Conservation (phyloP, 179 eudicot species). For the Silene coronaria region DNA sequence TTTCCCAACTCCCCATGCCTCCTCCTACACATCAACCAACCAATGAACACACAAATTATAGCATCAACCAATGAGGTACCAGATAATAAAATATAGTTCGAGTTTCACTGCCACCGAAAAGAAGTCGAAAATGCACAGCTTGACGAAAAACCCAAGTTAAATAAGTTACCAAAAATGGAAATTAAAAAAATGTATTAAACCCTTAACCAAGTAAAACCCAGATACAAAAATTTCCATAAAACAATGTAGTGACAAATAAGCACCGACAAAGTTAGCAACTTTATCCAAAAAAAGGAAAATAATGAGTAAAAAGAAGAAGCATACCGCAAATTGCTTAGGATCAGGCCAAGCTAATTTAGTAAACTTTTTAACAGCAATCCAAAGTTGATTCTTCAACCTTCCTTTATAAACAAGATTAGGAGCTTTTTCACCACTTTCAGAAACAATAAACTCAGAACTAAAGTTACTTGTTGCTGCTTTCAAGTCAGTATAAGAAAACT, state of each 20-base stretch:
- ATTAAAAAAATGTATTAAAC: neutral
- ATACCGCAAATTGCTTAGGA: conserved; percentile 73
- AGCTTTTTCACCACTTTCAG: conserved; percentile 87
- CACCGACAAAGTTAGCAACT: conserved; percentile 18
- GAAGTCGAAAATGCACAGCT: neutral
- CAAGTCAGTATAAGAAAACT: conserved; percentile 63
- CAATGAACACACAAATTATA: conserved; percentile 15
- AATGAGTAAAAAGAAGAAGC: neutral
- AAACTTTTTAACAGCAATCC: conserved; percentile 87
- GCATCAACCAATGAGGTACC: neutral
- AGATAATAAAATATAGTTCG: neutral
- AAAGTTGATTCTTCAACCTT: conserved; percentile 52
- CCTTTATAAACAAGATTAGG: conserved; percentile 82
- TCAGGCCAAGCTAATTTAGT: conserved; percentile 90
- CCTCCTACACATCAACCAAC: conserved; percentile 47
- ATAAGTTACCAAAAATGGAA: conserved; percentile 10
- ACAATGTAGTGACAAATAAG: conserved; percentile 6
- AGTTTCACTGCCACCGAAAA: too few species aligned
- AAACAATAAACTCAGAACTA: conserved; percentile 60
- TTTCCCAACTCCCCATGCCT: conserved; percentile 89
- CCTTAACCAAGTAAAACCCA: conserved; percentile 9
- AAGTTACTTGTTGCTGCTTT: conserved; percentile 69
- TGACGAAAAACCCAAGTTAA: neutral
- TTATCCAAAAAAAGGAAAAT: conserved; percentile 2
- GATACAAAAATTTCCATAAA: conserved; percentile 8